Conservation (phyloP, 768 basidiomycete genomes). For the Cystofilobasidium bisporidii region DNA sequence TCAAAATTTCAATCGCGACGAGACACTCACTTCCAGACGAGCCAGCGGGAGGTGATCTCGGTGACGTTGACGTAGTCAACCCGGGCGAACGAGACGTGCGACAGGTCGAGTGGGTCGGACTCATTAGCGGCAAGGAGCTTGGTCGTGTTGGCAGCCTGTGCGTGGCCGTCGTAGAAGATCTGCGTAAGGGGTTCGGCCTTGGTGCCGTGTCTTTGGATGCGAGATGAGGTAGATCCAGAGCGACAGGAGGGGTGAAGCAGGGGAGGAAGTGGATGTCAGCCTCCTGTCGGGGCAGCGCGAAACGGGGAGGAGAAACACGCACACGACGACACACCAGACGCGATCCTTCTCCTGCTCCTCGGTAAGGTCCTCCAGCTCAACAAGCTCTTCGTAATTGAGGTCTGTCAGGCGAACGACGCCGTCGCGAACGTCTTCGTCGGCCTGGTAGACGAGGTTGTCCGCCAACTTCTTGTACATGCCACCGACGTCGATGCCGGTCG, state of each 20-base stretch:
- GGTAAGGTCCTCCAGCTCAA: constrained; percentile 12
- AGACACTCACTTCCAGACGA: constrained; percentile 26
- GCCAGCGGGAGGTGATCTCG: constrained; percentile 22
- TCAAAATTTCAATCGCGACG: no score
- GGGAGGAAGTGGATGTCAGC: background rate
- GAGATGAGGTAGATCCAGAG: background rate
- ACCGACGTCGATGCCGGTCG: constrained; percentile 22
- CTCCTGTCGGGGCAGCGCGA: no score
- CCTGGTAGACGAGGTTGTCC: background rate
- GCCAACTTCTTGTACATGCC: background rate
- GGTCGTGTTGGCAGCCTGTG: constrained; percentile 12
- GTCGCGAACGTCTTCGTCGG: constrained; percentile 6
- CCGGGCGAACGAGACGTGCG: constrained; percentile 24
- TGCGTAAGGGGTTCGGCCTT: constrained; percentile 16
- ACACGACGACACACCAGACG: constrained; percentile 28
- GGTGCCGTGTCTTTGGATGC: constrained; percentile 14
- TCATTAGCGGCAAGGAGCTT: constrained; percentile 2
- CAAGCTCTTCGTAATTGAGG: constrained; percentile 23
- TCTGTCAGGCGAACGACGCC: constrained; percentile 24
- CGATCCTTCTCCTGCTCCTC: constrained; percentile 12
- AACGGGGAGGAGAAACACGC: background rate
- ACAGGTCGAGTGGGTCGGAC: constrained; percentile 20
- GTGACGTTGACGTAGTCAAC: constrained; percentile 23
- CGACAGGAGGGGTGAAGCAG: no score
- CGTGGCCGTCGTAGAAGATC: constrained; percentile 22